Conservation (phyloP, 805 yeast species). For the Wickerhamiella siamensis region DNA sequence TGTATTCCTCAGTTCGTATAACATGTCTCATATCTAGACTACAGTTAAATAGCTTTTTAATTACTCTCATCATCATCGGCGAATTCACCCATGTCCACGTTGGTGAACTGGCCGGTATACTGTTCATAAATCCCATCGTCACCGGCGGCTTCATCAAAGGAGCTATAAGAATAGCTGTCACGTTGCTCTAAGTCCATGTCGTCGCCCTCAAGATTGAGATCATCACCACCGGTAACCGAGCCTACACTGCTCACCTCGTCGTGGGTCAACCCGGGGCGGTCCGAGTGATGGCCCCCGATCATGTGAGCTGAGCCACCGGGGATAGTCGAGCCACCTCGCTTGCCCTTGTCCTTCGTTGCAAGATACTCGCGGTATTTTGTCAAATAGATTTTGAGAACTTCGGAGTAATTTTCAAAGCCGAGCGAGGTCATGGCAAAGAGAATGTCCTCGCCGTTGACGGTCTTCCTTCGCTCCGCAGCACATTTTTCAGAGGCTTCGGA, state of each 20-base stretch:
- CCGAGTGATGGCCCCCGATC: not conserved
- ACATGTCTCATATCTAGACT: slow-evolving; percentile 2
- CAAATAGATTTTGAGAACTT: slow-evolving; percentile 49
- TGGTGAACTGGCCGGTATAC: slow-evolving; percentile 20
- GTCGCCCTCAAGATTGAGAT: not conserved
- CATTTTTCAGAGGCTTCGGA: slow-evolving; percentile 53
- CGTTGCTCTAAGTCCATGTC: slow-evolving; percentile 1
- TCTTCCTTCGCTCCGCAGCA: slow-evolving; percentile 48
- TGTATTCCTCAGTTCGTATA: not conserved
- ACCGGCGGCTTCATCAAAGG: slow-evolving; percentile 10
- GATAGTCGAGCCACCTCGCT: slow-evolving; percentile 4
- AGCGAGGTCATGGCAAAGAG: slow-evolving; percentile 47
- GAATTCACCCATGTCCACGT: slow-evolving; percentile 12
- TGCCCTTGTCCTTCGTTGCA: slow-evolving; percentile 15
- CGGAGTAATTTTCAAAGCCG: slow-evolving; percentile 59
- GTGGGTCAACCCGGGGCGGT: not conserved
- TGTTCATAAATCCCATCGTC: slow-evolving; percentile 18
- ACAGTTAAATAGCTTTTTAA: slow-evolving; percentile 1
- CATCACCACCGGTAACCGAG: not conserved
- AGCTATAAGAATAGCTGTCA: slow-evolving; percentile 5
- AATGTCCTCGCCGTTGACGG: slow-evolving; percentile 58
- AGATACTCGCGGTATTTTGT: slow-evolving; percentile 46
- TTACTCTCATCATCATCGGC: slow-evolving; percentile 1
- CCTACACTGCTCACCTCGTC: not conserved
- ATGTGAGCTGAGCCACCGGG: not conserved